These are phyloP conservation scores for Ceratocystis cubensis DNA, from an alignment of 2,329 filamentous ascomycete genomes.

Conservation along the genomic window DNA sequence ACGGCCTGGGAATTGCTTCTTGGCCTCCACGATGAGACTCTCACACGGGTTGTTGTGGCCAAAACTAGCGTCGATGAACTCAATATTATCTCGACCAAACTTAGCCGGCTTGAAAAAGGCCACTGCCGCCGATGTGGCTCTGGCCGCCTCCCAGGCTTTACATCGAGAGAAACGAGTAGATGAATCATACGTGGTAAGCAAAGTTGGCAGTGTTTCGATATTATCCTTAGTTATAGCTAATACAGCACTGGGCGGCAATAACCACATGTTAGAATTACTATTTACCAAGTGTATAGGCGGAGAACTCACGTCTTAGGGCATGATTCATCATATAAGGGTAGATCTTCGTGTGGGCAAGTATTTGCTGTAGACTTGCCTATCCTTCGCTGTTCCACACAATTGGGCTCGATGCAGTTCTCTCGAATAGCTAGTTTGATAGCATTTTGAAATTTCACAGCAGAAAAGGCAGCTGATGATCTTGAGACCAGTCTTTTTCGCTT, in stretches of 20 bases:
- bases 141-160: constrained; percentile 27
- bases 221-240: background rate
- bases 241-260: background rate
- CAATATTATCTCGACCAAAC: constrained; percentile 24
- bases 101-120: constrained; percentile 27
- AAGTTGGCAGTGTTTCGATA: constrained; percentile 21
- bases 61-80: constrained; percentile 27
- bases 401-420: background rate
- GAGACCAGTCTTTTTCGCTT: background rate
- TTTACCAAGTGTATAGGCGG: background rate
- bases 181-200: constrained; percentile 26
- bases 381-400: background rate
- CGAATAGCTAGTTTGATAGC: background rate
- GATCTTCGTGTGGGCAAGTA: background rate
- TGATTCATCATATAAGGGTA: background rate
- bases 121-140: constrained; percentile 26
- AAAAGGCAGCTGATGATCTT: background rate
- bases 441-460: background rate
- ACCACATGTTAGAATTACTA: background rate
- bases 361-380: background rate
- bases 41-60: constrained; percentile 28
- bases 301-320: background rate
- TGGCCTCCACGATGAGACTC: constrained; percentile 26
- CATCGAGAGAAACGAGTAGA: constrained; percentile 22
- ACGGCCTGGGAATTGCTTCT: constrained; percentile 23